Evolutionary conservation across 345 rosid genomes (phyloP).

Genomic region (Lagerstroemia speciosa): DNA sequence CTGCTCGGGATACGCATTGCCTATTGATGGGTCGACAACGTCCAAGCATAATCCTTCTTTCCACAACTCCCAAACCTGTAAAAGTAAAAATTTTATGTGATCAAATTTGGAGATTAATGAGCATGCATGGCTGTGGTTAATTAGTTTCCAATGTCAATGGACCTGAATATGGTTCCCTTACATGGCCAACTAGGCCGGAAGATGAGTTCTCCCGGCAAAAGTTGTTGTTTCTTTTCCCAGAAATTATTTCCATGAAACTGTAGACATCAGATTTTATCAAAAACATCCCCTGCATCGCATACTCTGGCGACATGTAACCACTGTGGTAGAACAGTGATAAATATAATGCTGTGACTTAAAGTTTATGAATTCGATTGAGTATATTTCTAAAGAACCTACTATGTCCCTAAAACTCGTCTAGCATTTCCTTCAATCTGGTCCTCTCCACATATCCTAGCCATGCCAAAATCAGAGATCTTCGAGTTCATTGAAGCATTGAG

Average conservation of each 20-base stretch:
- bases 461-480: slow-evolving; percentile 16
- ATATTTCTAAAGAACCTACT: slow-evolving; percentile 4
- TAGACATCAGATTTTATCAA: slow-evolving; percentile 64
- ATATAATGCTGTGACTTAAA: not conserved
- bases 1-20: not conserved
- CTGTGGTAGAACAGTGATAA: slow-evolving; percentile 7
- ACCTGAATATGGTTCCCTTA: not conserved
- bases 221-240: slow-evolving; percentile 2
- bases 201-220: not conserved
- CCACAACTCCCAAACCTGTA: slow-evolving; percentile 56
- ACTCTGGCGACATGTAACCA: slow-evolving; percentile 79
- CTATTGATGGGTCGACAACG: slow-evolving; percentile 18
- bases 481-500: slow-evolving; percentile 14
- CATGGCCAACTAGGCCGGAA: not conserved
- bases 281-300: slow-evolving; percentile 56
- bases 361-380: not conserved
- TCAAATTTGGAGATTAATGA: not conserved
- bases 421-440: slow-evolving; percentile 11
- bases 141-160: not conserved
- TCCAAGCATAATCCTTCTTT: slow-evolving; percentile 21
- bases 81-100: not conserved
- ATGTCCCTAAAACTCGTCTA: slow-evolving; percentile 12
- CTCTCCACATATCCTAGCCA: slow-evolving; percentile 7
- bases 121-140: not conserved
- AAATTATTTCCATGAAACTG: slow-evolving; percentile 61